Evolutionary conservation across 306 rosid genomes (phyloP), one percentile per base, ranked within the genome.

Genomic region (Sicyos baderoa): DNA sequence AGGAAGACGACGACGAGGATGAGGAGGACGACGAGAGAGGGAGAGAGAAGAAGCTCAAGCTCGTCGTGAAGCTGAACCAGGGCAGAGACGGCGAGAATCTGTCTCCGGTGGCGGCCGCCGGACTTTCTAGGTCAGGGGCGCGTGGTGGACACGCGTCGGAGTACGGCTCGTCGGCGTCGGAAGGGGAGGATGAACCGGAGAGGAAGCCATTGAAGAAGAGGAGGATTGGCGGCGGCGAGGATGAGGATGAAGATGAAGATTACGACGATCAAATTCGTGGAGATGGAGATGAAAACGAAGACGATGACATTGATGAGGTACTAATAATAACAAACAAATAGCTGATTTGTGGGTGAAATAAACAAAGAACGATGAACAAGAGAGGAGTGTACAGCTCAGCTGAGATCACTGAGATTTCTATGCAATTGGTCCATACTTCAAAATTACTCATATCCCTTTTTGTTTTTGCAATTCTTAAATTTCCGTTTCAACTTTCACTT

Each of bases 11-110:
- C 40, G 40, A 84, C 4, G 95, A 88, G 15, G 97, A 88, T 0
- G 96, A 93, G 21, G 97, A 79, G 9, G 85, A 86, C 7, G 91
- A 88, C 58, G 83, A 83, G 74, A 72, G 85, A 72, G 78, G 88
- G 56, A 84, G 85, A 68, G 87, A 88, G 91, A 89, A 86, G 91
- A 94, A 94, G 87, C 79, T 94, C 5, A 90, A 90, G 87, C 89
- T 94, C 12, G 90, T 93, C 4, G 85, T 75, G 67, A 94, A 90
- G 96, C 86, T 93, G 2, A 85, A 85, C 77, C 90, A 83, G 32
- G 85, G 77, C 3, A 65, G 74, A 18, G 80, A 84, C 16, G 90
- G 78, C 7, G 77, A 67, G 13, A 6, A 53, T 64, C 23, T 40
- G 25, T 47, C 59, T 11, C 74, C 80, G 25, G 76, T 76, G 16